These are phyloP conservation scores for Sisymbrium altissimum DNA, from an alignment of 345 rosid genomes.

Conservation along the genomic window DNA sequence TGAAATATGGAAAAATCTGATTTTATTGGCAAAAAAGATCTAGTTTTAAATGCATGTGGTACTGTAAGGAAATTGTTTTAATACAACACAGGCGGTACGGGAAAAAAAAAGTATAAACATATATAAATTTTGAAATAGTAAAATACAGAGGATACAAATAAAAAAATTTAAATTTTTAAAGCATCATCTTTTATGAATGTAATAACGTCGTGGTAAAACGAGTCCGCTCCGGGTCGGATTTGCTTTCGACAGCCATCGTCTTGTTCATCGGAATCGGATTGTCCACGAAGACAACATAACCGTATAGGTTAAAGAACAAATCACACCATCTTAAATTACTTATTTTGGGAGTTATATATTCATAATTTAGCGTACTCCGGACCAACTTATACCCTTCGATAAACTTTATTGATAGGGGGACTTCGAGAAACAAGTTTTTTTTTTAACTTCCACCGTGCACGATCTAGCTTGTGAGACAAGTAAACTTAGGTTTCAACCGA, in stretches of 20 bases:
- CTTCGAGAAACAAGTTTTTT: not conserved
- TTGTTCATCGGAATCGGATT: not conserved
- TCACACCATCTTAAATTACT: too few species aligned
- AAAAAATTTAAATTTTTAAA: not conserved
- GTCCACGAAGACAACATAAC: not conserved
- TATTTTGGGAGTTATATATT: not conserved
- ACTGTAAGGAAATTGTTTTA: conserved; percentile 12
- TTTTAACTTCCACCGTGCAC: not conserved
- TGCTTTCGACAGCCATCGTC: not conserved
- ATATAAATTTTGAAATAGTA: not conserved
- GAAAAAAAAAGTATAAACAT: not conserved
- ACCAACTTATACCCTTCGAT: not conserved
- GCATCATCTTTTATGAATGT: not conserved
- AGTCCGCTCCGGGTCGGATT: not conserved
- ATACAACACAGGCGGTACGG: not conserved
- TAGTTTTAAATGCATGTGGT: conserved; percentile 19
- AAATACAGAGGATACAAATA: not conserved
- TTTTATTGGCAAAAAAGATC: conserved; percentile 20
- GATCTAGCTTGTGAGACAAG: not conserved
- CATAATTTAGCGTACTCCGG: not conserved
- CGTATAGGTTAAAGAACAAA: not conserved
- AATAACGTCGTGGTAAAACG: not conserved
- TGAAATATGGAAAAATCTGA: not conserved
- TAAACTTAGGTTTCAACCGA: not conserved
- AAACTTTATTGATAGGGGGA: not conserved